Percentiles rank a stretch among this genome's conserved stretches.
phyloP scores from a whole-genome alignment of 257 asterid species.

The Cinchona pubescens region DNA sequence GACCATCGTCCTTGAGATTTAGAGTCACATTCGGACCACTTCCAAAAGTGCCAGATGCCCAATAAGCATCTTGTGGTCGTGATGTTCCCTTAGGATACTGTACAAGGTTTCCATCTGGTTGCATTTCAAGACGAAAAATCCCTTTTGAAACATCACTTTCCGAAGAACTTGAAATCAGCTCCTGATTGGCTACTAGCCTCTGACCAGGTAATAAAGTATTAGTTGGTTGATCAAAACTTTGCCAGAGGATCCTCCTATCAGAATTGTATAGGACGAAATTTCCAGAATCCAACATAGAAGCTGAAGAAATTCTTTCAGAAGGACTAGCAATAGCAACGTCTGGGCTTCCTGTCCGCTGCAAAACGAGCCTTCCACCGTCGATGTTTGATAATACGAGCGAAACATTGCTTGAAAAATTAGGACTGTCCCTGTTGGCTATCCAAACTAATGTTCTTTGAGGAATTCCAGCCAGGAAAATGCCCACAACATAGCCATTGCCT shows the following conservation, averaged over 20 bases:
- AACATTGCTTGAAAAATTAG: slow-evolving; percentile 14
- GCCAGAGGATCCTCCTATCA: background rate
- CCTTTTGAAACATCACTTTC: slow-evolving; percentile 26
- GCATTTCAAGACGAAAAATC: slow-evolving; percentile 41
- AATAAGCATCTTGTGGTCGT: slow-evolving; percentile 21
- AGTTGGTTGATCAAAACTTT: too few species aligned
- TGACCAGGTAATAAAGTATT: slow-evolving; percentile 46
- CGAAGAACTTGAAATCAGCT: slow-evolving; percentile 41
- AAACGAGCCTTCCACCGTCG: slow-evolving; percentile 37
- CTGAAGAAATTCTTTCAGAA: slow-evolving; percentile 16
- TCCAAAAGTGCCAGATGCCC: background rate
- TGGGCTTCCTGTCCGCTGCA: slow-evolving; percentile 14
- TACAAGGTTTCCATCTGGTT: slow-evolving; percentile 48
- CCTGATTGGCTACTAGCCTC: slow-evolving; percentile 7
- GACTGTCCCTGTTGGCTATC: too few species aligned
- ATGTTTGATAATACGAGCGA: slow-evolving; percentile 21
- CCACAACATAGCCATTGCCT: too few species aligned
- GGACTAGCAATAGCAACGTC: background rate
- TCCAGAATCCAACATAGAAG: slow-evolving; percentile 47
- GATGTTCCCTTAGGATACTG: slow-evolving; percentile 29
- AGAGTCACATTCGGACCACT: slow-evolving; percentile 26
- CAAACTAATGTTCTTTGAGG: too few species aligned
- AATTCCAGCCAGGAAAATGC: too few species aligned
- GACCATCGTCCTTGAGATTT: slow-evolving; percentile 33
- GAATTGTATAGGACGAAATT: slow-evolving; percentile 43